Evolutionary conservation across 371 early-diverging fungal genomes (phyloP).

Genomic region (Enterocytospora artemiae): DNA sequence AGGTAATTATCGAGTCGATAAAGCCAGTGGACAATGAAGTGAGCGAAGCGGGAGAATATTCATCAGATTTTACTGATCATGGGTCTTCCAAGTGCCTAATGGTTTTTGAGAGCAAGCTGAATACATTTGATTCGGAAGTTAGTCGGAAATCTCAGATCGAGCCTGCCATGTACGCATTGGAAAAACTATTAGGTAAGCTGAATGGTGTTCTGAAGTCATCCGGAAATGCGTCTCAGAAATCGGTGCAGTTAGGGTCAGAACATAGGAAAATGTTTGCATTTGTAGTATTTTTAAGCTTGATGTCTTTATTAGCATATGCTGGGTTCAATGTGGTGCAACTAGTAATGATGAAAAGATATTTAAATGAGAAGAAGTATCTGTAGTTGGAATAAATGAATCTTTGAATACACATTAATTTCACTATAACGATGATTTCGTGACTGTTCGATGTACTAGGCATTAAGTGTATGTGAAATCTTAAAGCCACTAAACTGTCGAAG

Average conservation of each 20-base stretch:
- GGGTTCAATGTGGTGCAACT: constrained; percentile 50
- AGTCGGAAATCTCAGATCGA: constrained; percentile 49
- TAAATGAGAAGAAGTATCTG: constrained; percentile 56
- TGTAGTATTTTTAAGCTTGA: constrained; percentile 44
- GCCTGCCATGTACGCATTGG: constrained; percentile 54
- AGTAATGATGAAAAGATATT: constrained; percentile 51
- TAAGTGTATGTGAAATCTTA: no score
- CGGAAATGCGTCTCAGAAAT: constrained; percentile 27
- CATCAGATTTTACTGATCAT: no score
- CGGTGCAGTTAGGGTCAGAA: constrained; percentile 34
- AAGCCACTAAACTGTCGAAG: no score
- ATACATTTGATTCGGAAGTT: constrained; percentile 57
- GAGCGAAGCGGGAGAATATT: constrained; percentile 2
- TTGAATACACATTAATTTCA: no score
- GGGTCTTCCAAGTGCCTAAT: no score
- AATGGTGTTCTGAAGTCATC: constrained; percentile 22
- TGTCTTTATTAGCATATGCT: constrained; percentile 48
- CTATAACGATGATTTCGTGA: no score
- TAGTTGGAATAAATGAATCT: no score
- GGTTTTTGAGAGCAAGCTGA: constrained; percentile 26
- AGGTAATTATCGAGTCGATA: constrained; percentile 25
- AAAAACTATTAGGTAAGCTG: constrained; percentile 51
- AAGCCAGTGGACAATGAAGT: constrained; percentile 12
- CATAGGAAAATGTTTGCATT: constrained; percentile 48
- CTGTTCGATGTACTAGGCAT: no score